phyloP scores from a whole-genome alignment of 169 alveolate species.

The Sarcocystis neurona region DNA sequence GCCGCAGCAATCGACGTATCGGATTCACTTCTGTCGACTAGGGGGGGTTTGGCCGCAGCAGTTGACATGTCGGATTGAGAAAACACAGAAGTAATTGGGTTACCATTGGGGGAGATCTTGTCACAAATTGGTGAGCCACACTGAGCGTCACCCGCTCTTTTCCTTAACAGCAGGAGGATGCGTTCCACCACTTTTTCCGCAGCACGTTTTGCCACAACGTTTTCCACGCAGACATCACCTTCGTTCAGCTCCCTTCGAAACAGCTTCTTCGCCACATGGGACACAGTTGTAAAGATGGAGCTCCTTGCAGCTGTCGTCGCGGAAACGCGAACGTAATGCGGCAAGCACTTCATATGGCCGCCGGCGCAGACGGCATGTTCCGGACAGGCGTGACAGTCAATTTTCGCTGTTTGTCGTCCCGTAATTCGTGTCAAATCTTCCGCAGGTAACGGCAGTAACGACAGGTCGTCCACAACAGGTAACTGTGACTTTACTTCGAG shows the following conservation, averaged over 20 bases:
- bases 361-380: slow-evolving; percentile 1
- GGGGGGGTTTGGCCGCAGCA: too few species aligned
- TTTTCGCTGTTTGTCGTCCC: too few species aligned
- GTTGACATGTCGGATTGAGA: too few species aligned
- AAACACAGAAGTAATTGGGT: too few species aligned
- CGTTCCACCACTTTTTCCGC: not conserved
- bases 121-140: too few species aligned
- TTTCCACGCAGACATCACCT: slow-evolving; percentile 2
- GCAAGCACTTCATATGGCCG: slow-evolving; percentile 12
- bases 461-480: too few species aligned
- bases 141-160: slow-evolving; percentile 17
- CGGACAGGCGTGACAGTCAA: not conserved
- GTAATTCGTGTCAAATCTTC: too few species aligned
- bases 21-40: too few species aligned
- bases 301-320: not conserved
- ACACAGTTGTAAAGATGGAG: too few species aligned
- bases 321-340: slow-evolving; percentile 7
- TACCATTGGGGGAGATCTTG: not conserved
- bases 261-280: not conserved
- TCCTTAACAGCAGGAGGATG: not conserved
- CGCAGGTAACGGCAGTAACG: too few species aligned
- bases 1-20: too few species aligned
- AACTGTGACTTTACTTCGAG: too few species aligned
- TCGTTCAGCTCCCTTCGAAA: not conserved
- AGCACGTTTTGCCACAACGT: not conserved